phyloP scores from a whole-genome alignment of 169 alveolate species.

The Theileria annulata region DNA sequence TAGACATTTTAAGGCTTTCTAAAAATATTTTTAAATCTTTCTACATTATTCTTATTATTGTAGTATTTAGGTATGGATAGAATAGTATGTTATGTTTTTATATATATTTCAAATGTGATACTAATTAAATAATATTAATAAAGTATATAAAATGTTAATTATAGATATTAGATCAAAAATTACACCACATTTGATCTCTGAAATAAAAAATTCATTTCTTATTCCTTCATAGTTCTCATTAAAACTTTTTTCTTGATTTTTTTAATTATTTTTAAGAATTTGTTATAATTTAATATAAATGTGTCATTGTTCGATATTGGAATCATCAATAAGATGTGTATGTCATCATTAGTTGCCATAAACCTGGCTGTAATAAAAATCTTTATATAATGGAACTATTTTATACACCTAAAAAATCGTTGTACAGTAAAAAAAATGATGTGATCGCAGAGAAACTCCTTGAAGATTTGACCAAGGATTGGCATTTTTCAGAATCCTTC shows the following conservation, averaged over 20 bases:
- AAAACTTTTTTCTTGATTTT: no score
- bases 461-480: slow-evolving; percentile 17
- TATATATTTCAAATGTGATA: not conserved
- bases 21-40: not conserved
- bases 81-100: not conserved
- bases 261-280: no score
- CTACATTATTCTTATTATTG: not conserved
- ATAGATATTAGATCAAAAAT: not conserved
- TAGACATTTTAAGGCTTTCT: slow-evolving; percentile 23
- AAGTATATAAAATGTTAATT: not conserved
- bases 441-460: not conserved
- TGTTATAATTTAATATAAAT: no score
- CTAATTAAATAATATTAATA: no score
- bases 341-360: no score
- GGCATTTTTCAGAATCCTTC: slow-evolving; percentile 34
- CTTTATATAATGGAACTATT: slow-evolving; percentile 9
- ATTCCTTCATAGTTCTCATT: no score
- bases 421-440: slow-evolving; percentile 17
- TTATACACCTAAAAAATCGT: slow-evolving; percentile 26
- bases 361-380: not conserved
- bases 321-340: no score
- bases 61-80: not conserved
- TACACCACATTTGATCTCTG: not conserved
- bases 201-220: no score
- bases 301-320: no score